Evolutionary conservation across 192 early-diverging fungal genomes (phyloP), one percentile per base, ranked within the genome.

Genomic region (Mycoemilia scoparia): DNA sequence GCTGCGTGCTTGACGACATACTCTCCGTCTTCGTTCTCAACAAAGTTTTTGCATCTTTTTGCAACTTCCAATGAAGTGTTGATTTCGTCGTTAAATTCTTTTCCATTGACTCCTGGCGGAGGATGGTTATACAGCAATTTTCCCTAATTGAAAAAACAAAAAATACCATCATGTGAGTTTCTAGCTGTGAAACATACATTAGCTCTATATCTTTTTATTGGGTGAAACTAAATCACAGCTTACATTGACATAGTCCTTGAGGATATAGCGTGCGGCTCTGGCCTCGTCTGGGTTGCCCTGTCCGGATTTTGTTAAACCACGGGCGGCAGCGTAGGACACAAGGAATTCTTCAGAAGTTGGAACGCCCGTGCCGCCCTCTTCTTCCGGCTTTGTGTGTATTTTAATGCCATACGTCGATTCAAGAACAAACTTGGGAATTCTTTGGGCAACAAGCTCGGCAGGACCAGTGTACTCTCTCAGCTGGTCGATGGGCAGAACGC

Each of bases 231-330:
- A n/a, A n/a, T n/a, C n/a, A n/a, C n/a, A n/a, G n/a, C n/a, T n/a
- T n/a, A n/a, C n/a, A 34, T 76, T 72, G 21, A 93, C 86, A 60
- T 96, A 96, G 57, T 99, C 95, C 64, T 99, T 99, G 36, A 99
- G 67, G 39, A 99, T 78, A 43, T 89, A 86, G 43, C 92, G 68
- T 1, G 95, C 90, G 0, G 95, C 90, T 22, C 95, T 76, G 6
- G 92, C 69, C 64, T 99, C 90, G 66, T 99, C 95, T 19, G 90
- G 88, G 64, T 91, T 90, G 39, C 95, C 95, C 54, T 95, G 86
- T 49, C 77, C 73, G 24, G 79, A 67, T 47, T 86, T 82, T 40
- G 82, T 82, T 39, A 81, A 82, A 24, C 95, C 95, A 51, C 95
- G 64, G 5, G 84, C 83, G 17, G 88, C 83, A 17, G 92, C 91